phyloP scores from a whole-genome alignment of 108 stramenopile genomes.

The Stephanodiscus minutulus region DNA sequence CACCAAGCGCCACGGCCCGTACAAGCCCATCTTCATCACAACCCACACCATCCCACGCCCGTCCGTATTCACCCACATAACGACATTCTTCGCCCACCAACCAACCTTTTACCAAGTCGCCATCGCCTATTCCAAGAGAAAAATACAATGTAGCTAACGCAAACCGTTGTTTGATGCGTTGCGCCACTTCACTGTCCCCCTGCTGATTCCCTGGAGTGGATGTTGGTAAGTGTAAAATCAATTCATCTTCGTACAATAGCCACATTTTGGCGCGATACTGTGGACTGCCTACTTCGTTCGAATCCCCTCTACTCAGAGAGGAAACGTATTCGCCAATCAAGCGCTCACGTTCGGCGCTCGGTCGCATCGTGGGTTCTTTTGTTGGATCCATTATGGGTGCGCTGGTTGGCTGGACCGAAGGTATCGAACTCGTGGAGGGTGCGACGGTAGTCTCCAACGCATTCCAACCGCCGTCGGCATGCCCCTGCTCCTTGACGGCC shows the following conservation, averaged over 20 bases:
- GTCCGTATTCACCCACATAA: constrained; percentile 34
- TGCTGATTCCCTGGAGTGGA: background rate
- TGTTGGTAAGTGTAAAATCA: constrained; percentile 13
- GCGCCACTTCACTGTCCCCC: constrained; percentile 18
- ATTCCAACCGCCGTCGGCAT: background rate
- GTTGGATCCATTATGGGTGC: constrained; percentile 1
- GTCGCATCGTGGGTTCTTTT: constrained; percentile 2
- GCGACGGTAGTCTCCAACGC: background rate
- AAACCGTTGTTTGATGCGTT: constrained; percentile 67
- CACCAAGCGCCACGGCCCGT: constrained; percentile 60
- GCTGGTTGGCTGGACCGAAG: constrained; percentile 3
- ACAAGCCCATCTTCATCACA: constrained; percentile 63
- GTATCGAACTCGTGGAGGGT: constrained; percentile 17
- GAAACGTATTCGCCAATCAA: constrained; percentile 23
- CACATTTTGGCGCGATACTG: constrained; percentile 61
- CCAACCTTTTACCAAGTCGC: constrained; percentile 57
- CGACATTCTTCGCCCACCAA: constrained; percentile 69
- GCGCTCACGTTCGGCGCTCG: constrained; percentile 19
- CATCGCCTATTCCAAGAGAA: constrained; percentile 43
- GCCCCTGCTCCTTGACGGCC: background rate
- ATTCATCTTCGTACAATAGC: constrained; percentile 53
- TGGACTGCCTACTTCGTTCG: constrained; percentile 40
- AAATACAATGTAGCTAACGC: constrained; percentile 70
- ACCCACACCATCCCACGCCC: constrained; percentile 56
- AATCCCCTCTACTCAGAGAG: constrained; percentile 33